Conservation (phyloP, 2,329 filamentous ascomycete genomes). For the Aspergillus floridensis region DNA sequence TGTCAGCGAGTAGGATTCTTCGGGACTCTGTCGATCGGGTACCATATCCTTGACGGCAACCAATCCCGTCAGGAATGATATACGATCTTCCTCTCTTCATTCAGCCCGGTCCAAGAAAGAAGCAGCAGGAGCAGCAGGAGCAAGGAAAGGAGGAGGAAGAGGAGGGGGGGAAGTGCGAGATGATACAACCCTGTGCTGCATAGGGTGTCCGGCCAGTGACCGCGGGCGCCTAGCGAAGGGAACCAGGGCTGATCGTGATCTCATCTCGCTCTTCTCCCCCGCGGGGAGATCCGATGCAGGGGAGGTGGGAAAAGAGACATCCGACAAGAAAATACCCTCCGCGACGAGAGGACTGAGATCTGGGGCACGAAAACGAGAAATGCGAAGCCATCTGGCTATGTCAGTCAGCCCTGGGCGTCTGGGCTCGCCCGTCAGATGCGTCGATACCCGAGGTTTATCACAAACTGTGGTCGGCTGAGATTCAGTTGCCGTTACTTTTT, state of each 20-base stretch:
- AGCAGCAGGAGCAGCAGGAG: too few relatives aligned
- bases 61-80: conserved; percentile 8
- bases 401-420: background rate
- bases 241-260: conserved; percentile 14
- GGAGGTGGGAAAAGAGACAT: background rate
- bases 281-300: conserved; percentile 28
- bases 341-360: background rate
- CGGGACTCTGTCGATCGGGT: conserved; percentile 19
- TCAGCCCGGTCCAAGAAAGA: background rate
- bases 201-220: background rate
- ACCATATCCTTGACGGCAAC: conserved; percentile 14
- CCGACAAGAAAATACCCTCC: background rate
- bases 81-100: conserved; percentile 1
- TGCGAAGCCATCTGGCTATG: background rate
- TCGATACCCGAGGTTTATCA: conserved; percentile 20
- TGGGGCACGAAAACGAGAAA: conserved; percentile 11
- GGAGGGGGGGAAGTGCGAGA: too few relatives aligned
- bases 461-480: conserved; percentile 8
- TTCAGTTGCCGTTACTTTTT: conserved; percentile 10
- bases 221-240: background rate
- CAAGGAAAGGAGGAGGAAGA: background rate
- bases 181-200: background rate
- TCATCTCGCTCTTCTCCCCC: conserved; percentile 22
- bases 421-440: conserved; percentile 1
- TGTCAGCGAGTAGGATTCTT: background rate